phyloP scores from a whole-genome alignment of 1,284 basidiomycete species.

The Naganishia sp. region DNA sequence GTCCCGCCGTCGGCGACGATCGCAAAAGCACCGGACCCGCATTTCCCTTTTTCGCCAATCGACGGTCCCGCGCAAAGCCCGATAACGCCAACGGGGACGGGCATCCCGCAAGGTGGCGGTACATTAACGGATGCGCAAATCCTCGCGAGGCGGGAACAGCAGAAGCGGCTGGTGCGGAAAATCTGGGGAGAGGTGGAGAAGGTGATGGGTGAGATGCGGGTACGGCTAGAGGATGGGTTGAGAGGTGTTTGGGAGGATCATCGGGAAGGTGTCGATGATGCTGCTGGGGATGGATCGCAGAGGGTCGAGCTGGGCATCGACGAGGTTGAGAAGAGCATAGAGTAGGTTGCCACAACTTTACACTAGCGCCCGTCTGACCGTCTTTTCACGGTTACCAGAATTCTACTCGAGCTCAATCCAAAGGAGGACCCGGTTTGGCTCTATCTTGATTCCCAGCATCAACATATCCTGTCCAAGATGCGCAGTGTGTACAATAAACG shows the following conservation, averaged over 20 bases:
- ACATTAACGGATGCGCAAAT: slow-evolving; percentile 34
- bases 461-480: slow-evolving; percentile 78
- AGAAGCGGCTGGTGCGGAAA: slow-evolving; percentile 89
- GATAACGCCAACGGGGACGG: slow-evolving; percentile 43
- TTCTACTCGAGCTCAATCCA: slow-evolving; percentile 77
- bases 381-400: slow-evolving; percentile 56
- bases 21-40: slow-evolving; percentile 9
- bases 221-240: slow-evolving; percentile 71
- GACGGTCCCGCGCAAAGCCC: neutral
- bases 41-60: slow-evolving; percentile 14
- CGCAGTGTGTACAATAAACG: slow-evolving; percentile 65
- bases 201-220: slow-evolving; percentile 89
- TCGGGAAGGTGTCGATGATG: neutral
- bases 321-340: slow-evolving; percentile 95
- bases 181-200: slow-evolving; percentile 95
- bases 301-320: slow-evolving; percentile 60
- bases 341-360: slow-evolving; percentile 60
- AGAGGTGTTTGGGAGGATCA: slow-evolving; percentile 66
- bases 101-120: slow-evolving; percentile 56
- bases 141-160: slow-evolving; percentile 62
- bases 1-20: neutral
- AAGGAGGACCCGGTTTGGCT: slow-evolving; percentile 82
- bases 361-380: too few species aligned
- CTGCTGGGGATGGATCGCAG: neutral
- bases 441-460: slow-evolving; percentile 91